Evolutionary conservation across 441 rosid species (phyloP).

Genomic region (Pelargonium citronellum): DNA sequence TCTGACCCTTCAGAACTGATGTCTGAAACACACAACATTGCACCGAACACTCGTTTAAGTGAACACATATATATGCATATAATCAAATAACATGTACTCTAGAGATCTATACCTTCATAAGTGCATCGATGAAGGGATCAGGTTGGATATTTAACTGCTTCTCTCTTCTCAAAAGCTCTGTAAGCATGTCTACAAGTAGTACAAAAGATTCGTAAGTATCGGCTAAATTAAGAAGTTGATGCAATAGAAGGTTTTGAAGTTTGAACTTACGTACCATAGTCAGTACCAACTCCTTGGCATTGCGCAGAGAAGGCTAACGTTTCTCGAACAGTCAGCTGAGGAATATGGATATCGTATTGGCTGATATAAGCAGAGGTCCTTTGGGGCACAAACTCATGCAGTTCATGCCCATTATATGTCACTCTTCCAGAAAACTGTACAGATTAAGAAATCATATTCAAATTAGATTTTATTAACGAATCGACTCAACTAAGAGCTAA

Average conservation of each 20-base stretch:
- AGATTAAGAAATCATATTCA: not conserved
- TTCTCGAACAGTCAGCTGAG: conserved; percentile 59
- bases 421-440: conserved; percentile 42
- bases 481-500: too few relatives aligned
- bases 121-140: conserved; percentile 50
- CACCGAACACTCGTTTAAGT: not conserved
- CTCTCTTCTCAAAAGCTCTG: conserved; percentile 46
- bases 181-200: conserved; percentile 37
- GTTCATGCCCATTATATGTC: conserved; percentile 49
- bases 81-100: not conserved
- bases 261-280: conserved; percentile 40
- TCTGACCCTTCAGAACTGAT: conserved; percentile 48
- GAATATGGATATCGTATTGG: conserved; percentile 51
- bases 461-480: too few relatives aligned
- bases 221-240: too few relatives aligned
- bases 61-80: not conserved
- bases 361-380: conserved; percentile 29
- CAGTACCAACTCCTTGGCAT: conserved; percentile 56
- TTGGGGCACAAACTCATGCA: conserved; percentile 27
- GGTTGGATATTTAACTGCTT: conserved; percentile 44
- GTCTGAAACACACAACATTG: conserved; percentile 30
- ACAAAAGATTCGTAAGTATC: not conserved
- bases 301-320: conserved; percentile 53
- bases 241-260: not conserved
- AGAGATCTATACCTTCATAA: conserved; percentile 44